Base-by-base conservation (phyloP, 2,329 filamentous ascomycete species). In the Penicillium sp. region DNA sequence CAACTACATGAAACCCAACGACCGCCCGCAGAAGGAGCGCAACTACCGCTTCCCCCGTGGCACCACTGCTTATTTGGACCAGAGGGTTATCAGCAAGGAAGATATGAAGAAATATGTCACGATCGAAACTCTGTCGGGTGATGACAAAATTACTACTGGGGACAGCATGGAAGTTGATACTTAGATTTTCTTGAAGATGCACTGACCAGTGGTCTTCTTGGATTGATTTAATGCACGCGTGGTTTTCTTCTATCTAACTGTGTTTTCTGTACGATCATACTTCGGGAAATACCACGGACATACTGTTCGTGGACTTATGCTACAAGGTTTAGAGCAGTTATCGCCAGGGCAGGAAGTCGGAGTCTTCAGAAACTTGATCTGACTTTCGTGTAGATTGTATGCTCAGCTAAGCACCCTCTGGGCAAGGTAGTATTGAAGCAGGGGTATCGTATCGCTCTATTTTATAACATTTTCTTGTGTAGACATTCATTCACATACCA, bases 21-120 rank as follows among this genome's bases (percentile, higher is more conserved):
- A 91, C 80, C 86, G 95, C 72, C 89, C 85, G 65, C 82, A 88
- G 74, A 99, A 99, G 84, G 84, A 94, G 75, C 86, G 91, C 79
- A 94, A 91, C 79, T 99, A 99, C 81, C 84, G 85, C 68, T 99
- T 97, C 80, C 80, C 82, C 65, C 86, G 86, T 72, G 94, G 94
- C 54, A 97, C 94, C n/a, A 99, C 95, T 10, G 93, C 92, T 10
- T 90, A 94, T 61, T 80, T 99, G 71, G 94, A 96, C 75, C 90
- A 99, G 82, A 96, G 95, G 82, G 83, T 97, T 65, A 96, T 97
- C 73, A 91, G 84, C 68, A 94, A 90, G 80, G 89, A 93, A 74
- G 91, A 99, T 68, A 88, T 99, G 68, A 89, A 89, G 73, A 93
- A 95, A 74, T 97, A 94, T 75, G 87, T 97, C 56, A 95, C 88